These are phyloP conservation scores for Mycena alexandri DNA, from an alignment of 768 basidiomycete genomes.

Conservation along the genomic window DNA sequence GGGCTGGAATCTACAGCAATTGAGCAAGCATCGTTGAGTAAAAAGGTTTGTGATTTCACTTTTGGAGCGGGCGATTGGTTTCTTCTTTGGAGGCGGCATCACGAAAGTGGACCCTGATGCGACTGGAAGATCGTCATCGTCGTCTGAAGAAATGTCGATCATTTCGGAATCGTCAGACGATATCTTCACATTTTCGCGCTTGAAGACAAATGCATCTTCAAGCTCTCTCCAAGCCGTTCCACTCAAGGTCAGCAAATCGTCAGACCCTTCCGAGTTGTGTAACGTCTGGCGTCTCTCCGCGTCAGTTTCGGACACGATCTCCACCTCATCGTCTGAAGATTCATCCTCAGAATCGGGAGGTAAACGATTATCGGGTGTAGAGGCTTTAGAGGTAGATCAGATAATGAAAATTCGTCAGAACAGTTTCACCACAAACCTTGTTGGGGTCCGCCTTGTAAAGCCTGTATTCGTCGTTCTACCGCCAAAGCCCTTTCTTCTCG, in stretches of 20 bases:
- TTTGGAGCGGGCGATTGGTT: background rate
- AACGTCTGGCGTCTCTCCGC: constrained; percentile 65
- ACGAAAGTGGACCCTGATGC: constrained; percentile 48
- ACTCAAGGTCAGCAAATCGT: constrained; percentile 59
- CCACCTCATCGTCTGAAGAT: constrained; percentile 45
- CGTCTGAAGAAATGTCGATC: constrained; percentile 38
- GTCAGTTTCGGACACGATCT: constrained; percentile 55
- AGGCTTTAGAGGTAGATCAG: constrained; percentile 13
- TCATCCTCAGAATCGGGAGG: constrained; percentile 13
- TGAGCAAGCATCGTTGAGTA: background rate
- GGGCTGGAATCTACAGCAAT: constrained; percentile 4
- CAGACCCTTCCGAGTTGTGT: constrained; percentile 58
- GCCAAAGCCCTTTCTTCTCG: constrained; percentile 84
- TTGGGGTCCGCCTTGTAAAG: constrained; percentile 52
- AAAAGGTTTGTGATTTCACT: background rate
- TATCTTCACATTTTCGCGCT: constrained; percentile 28
- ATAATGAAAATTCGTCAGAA: background rate
- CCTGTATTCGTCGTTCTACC: constrained; percentile 71
- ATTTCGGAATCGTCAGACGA: background rate
- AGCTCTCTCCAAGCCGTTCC: constrained; percentile 58
- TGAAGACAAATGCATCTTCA: constrained; percentile 65
- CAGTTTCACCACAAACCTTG: constrained; percentile 19
- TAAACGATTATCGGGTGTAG: constrained; percentile 6
- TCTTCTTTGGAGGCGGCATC: constrained; percentile 15
- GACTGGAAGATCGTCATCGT: constrained; percentile 44